Percentiles rank a stretch among this genome's conserved stretches.
These are phyloP conservation scores for Dacryopinax spathularia DNA, from an alignment of 768 basidiomycete species.

Conservation along the genomic window DNA sequence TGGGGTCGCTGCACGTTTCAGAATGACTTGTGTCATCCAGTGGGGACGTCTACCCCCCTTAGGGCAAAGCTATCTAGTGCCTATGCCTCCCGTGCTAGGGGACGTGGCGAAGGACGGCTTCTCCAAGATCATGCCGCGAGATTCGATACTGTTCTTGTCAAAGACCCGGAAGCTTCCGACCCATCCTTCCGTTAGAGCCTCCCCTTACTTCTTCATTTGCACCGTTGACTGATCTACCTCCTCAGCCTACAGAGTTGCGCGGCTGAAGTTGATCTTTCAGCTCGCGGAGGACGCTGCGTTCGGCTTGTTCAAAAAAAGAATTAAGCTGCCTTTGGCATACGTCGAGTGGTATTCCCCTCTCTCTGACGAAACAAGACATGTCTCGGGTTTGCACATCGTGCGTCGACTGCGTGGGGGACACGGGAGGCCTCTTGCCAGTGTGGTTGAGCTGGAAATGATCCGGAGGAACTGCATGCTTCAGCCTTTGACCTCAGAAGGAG, in stretches of 20 bases:
- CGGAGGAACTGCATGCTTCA: neutral
- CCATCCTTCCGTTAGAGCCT: neutral
- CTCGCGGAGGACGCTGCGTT: neutral
- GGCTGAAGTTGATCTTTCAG: neutral
- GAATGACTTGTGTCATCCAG: neutral
- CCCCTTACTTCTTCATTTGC: neutral
- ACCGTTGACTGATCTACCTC: no score
- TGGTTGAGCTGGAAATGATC: neutral
- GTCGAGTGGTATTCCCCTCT: neutral
- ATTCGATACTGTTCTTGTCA: neutral
- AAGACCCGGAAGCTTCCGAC: neutral
- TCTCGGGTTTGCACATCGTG: neutral
- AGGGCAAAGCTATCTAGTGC: neutral
- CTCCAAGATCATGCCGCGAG: neutral
- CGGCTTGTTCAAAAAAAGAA: neutral
- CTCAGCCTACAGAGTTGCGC: no score
- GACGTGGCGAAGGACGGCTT: neutral
- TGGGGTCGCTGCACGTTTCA: neutral
- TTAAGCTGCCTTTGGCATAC: neutral
- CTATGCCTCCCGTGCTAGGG: neutral
- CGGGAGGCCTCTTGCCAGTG: neutral
- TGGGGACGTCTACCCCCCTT: neutral
- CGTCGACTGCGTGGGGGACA: neutral
- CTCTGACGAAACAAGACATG: neutral
- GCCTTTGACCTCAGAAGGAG: no score